Base-by-base conservation (phyloP, 2,329 filamentous ascomycete genomes). In the Corinectria fuckeliana region DNA sequence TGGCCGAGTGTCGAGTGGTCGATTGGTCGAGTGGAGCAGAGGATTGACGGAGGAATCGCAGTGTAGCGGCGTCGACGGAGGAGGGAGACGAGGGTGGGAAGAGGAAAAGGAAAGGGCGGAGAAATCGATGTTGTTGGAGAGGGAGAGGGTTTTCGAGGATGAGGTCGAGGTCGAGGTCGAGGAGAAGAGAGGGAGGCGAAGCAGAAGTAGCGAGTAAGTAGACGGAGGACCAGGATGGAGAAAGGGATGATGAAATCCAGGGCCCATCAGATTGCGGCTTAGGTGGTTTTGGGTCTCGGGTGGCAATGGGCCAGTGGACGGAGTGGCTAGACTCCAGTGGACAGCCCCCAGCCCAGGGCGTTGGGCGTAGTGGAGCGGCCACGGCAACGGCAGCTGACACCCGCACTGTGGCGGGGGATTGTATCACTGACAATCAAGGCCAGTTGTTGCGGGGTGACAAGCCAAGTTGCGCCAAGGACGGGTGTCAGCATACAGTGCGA, bases 221-320 rank as follows among this genome's bases (percentile, higher is more conserved):
- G n/a, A 23, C 23, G 28, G 26, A 6, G 25, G 20, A 49, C 48
- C 34, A 58, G 63, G 57, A 67, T 64, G 61, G 55, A 61, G 63
- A 70, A 70, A 69, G 68, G 68, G 68, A 70, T 65, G 52, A 64
- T 69, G 66, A 64, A 63, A 67, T 69, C 55, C 65, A 66, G 60
- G 63, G 65, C 65, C 59, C 63, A 56, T 62, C 62, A 64, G 64
- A 61, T 62, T 64, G 60, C 62, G 63, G 63, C 61, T 63, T 63
- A 49, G 60, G 54, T 56, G 53, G 57, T 55, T 56, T 54, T 58
- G 56, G 56, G 57, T 55, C 51, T 54, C 54, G 56, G 56, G 56
- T 62, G 58, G 42, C 56, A 54, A 52, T 50, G 44, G 50, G 23
- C 45, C 57, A 51, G 57, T 44, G 51, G 47, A 23, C 25, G 20